phyloP scores from a whole-genome alignment of 2,329 filamentous ascomycete genomes.

The Endoconidiophora polonica region DNA sequence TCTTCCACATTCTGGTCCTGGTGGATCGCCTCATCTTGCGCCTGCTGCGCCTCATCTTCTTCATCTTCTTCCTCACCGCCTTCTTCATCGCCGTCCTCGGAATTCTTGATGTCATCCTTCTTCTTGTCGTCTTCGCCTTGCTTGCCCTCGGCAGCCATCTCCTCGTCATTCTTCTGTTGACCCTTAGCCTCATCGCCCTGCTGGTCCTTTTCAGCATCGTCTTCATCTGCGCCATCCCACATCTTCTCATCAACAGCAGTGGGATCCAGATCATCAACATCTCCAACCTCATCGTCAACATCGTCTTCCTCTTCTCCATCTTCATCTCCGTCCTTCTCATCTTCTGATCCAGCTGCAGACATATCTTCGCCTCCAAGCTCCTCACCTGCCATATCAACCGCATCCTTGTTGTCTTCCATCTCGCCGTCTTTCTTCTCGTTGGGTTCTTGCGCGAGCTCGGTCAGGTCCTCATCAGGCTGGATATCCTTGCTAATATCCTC shows the following conservation, averaged over 20 bases:
- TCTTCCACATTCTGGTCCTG: conserved; percentile 66
- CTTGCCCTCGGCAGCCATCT: conserved; percentile 42
- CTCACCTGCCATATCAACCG: conserved; percentile 81
- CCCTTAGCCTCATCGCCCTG: conserved; percentile 57
- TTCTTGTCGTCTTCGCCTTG: conserved; percentile 29
- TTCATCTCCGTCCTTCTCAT: conserved; percentile 42
- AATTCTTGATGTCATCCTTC: conserved; percentile 33
- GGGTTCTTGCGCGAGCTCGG: conserved; percentile 75
- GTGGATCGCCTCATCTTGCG: conserved; percentile 38
- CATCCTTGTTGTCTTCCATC: conserved; percentile 67
- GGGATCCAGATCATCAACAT: conserved; percentile 80
- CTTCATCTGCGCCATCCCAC: conserved; percentile 78
- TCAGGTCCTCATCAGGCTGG: conserved; percentile 78
- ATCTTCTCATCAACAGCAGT: conserved; percentile 94
- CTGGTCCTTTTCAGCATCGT: conserved; percentile 70
- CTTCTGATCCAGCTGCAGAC: conserved; percentile 43
- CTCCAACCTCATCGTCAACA: conserved; percentile 77
- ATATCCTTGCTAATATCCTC: conserved; percentile 98
- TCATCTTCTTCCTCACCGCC: conserved; percentile 21
- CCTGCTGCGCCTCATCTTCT: conserved; percentile 32
- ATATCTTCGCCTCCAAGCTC: conserved; percentile 78
- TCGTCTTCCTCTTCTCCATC: conserved; percentile 52
- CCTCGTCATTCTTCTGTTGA: conserved; percentile 47
- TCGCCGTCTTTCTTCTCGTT: conserved; percentile 48
- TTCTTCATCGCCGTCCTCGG: conserved; percentile 15